phyloP scores from a whole-genome alignment of 176 grass and related monocot species.

The Oryza officinalis region DNA sequence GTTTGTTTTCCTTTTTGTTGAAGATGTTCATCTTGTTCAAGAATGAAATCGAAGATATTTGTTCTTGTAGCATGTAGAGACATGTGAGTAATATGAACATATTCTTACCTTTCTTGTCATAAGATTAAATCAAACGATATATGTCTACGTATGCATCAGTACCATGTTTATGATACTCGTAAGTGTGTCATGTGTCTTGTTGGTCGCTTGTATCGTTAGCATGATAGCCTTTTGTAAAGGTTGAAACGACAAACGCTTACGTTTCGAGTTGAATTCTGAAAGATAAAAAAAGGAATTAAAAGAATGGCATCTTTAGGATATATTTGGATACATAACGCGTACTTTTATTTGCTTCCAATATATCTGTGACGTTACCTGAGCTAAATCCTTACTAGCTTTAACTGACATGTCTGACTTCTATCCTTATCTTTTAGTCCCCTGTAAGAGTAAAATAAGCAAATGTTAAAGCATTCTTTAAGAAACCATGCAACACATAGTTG shows the following conservation, averaged over 20 bases:
- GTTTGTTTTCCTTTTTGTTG: neutral
- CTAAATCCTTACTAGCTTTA: neutral
- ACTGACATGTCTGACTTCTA: too few species aligned
- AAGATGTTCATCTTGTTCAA: too few species aligned
- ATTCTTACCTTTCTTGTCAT: neutral
- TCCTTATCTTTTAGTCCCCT: neutral
- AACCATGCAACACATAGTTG: too few species aligned
- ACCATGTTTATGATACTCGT: neutral
- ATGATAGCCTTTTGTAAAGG: neutral
- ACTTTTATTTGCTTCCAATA: neutral
- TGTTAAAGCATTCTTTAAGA: too few species aligned
- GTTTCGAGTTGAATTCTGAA: neutral
- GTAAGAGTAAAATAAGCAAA: neutral
- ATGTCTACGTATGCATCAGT: neutral
- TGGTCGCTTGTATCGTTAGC: fast-evolving
- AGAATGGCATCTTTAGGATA: neutral
- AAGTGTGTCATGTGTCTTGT: neutral
- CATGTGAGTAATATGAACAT: neutral
- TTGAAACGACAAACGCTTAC: fast-evolving
- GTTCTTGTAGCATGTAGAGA: too few species aligned
- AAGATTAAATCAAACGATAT: neutral
- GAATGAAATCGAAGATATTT: too few species aligned
- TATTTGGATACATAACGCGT: neutral
- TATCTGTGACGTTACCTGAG: neutral
- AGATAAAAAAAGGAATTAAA: neutral